Evolutionary conservation across 768 basidiomycete species (phyloP).

Genomic region (Tylopilus balloui): DNA sequence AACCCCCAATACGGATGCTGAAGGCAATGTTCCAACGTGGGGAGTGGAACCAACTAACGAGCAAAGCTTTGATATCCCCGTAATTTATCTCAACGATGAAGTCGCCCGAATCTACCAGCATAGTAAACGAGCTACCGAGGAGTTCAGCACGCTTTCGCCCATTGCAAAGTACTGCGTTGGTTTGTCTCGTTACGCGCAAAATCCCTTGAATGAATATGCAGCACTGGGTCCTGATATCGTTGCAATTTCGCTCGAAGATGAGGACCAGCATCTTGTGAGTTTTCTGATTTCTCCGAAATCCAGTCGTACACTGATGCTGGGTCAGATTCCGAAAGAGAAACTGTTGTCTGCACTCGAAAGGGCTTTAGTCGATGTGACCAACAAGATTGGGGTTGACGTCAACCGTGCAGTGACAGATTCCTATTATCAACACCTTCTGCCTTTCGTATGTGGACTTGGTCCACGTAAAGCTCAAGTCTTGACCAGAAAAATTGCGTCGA

Average conservation of each 20-base stretch:
- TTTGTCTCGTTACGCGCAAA: conserved; percentile 88
- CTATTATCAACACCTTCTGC: conserved; percentile 86
- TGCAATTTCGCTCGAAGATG: conserved; percentile 78
- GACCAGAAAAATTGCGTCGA: conserved; percentile 70
- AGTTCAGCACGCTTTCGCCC: conserved; percentile 72
- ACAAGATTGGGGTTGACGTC: conserved; percentile 93
- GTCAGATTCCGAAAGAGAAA: conserved; percentile 84
- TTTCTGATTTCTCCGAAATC: neutral
- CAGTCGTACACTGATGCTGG: conserved; percentile 4
- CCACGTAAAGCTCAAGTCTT: conserved; percentile 88
- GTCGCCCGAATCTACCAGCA: conserved; percentile 93
- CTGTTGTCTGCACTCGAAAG: conserved; percentile 77
- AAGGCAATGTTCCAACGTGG: conserved; percentile 20
- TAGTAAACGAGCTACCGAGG: conserved; percentile 76
- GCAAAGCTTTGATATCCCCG: conserved; percentile 56
- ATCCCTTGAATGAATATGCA: conserved; percentile 90
- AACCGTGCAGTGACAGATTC: conserved; percentile 86
- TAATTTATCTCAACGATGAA: conserved; percentile 85
- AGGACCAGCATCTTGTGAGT: conserved; percentile 80
- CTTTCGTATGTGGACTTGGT: conserved; percentile 89
- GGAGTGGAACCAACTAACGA: conserved; percentile 34
- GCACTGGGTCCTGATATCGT: conserved; percentile 82
- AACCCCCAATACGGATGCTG: conserved; percentile 21
- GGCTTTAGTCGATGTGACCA: conserved; percentile 83
- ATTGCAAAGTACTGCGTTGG: conserved; percentile 92